Evolutionary conservation across 306 rosid genomes (phyloP), one percentile per base, ranked within the genome.

Genomic region (Malus sieversii): DNA sequence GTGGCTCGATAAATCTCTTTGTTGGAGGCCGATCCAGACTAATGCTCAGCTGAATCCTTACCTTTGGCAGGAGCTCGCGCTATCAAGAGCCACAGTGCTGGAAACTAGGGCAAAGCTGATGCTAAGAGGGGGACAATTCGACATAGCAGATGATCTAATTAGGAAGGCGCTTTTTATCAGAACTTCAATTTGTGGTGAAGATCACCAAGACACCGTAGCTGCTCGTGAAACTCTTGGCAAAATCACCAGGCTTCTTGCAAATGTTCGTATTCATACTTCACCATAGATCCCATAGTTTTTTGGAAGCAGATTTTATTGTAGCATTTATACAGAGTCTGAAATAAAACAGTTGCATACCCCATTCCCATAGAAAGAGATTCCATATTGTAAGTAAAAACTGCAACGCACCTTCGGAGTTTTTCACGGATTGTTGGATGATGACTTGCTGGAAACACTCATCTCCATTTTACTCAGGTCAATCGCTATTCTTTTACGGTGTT

Each of bases 61-160:
- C 75, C 95, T 93, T 62, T 93, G 98, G 98, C 95, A 93, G 72
- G 96, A 93, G 76, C 70, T 90, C 32, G 96, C 98, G 38, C 83
- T 93, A 23, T 83, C 90, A 60, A 82, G 96, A 78, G 98, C 98
- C 84, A 86, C 88, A 45, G 86, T 93, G 64, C 85, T 93, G 3
- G 98, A 93, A 82, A 90, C 96, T 15, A 82, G 98, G 71, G 94
- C 98, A 42, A 90, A 91, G 81, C 86, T 93, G 40, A 90, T 93
- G 98, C 82, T 93, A 60, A 87, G 96, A 85, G 98, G 98, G 27
- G 96, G 87, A 70, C 96, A 87, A 27, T 93, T 90, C 66, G 98
- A 93, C 45, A 84, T 90, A 15, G 92, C 87, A 20, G 96, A 90
- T 70, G 95, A 90, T 84, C 88, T 93, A 13, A 90, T 93, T 48